Evolutionary conservation across 805 yeast genomes (phyloP), one percentile per base, ranked within the genome.

Genomic region (Metschnikowia aberdeeniae): DNA sequence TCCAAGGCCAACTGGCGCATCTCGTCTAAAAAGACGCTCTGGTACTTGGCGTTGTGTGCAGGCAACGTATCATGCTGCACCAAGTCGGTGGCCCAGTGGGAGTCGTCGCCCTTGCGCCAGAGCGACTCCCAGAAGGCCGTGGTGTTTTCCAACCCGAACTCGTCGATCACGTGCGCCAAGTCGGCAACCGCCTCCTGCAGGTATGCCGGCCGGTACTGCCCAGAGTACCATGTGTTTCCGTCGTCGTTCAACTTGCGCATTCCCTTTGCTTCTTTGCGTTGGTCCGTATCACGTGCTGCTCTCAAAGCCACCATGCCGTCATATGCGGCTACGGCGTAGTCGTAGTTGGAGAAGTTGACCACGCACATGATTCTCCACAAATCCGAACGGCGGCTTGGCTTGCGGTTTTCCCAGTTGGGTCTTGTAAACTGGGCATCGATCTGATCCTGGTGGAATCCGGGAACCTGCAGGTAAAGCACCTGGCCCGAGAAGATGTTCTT

Each of bases 101-200:
- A 68, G 39, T 78, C 82, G 42, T 80, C 89, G 38, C 98, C 98
- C 67, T 80, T 81, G 64, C 96, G 78, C 95, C 95, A 89, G 43
- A 78, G 70, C 53, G 81, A 80, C 57, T 89, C 97, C 98, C 98
- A 90, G 55, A 72, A 75, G 20, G 89, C 70, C 36, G 70, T 77
- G 32, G 83, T 70, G 52, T 70, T 50, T 30, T 62, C 70, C 54
- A 71, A 64, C 40, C 71, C 72, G 50, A 82, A 72, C 49, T 81
- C 84, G 45, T 84, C 89, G n/a, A 84, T 70, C 9, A 83, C 82
- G 42, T 80, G 75, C 28, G 80, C 68, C 52, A 90, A 68, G 66
- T 90, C 98, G 5, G 96, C 87, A 26, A 88, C 89, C 1, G 97
- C 86, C 64, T 90, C 97, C 63, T 88, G 96, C 10, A 95, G 74